These are phyloP conservation scores for Dothideomycetes sp. DNA, from an alignment of 2,329 filamentous ascomycete species.

Conservation along the genomic window DNA sequence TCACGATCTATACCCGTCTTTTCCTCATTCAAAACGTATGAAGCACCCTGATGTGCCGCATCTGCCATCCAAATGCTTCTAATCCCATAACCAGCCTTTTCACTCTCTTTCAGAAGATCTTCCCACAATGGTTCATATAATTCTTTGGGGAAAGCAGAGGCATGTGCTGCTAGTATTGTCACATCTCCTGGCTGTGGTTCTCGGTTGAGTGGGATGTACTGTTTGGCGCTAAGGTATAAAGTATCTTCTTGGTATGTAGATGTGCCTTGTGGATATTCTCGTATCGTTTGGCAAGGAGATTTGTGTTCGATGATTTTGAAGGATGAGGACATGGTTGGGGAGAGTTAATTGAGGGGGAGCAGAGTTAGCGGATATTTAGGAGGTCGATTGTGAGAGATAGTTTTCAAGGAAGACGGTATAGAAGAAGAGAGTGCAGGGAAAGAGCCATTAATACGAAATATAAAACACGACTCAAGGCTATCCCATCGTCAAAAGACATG, in stretches of 20 bases:
- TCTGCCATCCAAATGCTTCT: slow-evolving; percentile 85
- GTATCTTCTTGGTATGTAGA: slow-evolving; percentile 64
- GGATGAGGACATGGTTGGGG: slow-evolving; percentile 1
- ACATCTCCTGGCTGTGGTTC: slow-evolving; percentile 63
- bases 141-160: slow-evolving; percentile 92
- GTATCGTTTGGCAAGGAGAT: slow-evolving; percentile 65
- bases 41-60: slow-evolving; percentile 71
- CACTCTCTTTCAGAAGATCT: slow-evolving; percentile 51
- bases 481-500: no score
- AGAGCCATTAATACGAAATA: no score
- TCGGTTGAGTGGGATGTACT: slow-evolving; percentile 71
- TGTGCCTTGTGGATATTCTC: slow-evolving; percentile 70
- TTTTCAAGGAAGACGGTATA: no score
- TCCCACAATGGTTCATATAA: slow-evolving; percentile 90
- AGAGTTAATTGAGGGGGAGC: not conserved
- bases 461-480: no score
- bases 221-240: slow-evolving; percentile 69
- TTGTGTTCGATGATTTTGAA: slow-evolving; percentile 47
- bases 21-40: slow-evolving; percentile 65
- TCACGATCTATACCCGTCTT: slow-evolving; percentile 75
- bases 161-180: slow-evolving; percentile 78
- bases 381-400: no score
- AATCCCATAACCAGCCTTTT: slow-evolving; percentile 55
- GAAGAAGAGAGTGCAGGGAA: no score
- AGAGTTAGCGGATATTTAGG: no score